These are phyloP conservation scores for Erigeron canadensis DNA, from an alignment of 129 eudicot species.

Conservation along the genomic window DNA sequence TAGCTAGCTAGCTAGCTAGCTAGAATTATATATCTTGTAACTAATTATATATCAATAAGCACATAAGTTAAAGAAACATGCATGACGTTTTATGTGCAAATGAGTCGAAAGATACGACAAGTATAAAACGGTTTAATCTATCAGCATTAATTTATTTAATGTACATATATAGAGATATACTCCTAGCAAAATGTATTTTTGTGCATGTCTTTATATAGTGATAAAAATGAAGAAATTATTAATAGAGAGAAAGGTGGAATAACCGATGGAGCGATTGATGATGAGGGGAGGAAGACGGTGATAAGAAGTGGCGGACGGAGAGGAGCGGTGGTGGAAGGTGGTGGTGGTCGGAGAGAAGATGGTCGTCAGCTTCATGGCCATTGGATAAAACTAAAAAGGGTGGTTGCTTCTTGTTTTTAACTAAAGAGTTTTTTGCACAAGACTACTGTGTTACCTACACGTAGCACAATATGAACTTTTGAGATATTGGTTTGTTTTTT, in stretches of 20 bases:
- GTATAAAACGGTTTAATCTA: slow-evolving; percentile 25
- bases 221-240: neutral
- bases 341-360: slow-evolving; percentile 27
- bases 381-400: neutral
- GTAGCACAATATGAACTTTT: slow-evolving; percentile 8
- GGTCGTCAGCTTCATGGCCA: slow-evolving; percentile 17
- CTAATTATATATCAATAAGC: too few species aligned
- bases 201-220: neutral
- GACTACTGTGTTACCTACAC: slow-evolving; percentile 6
- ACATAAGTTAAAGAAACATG: too few species aligned
- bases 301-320: slow-evolving; percentile 17
- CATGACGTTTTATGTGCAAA: neutral
- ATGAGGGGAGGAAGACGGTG: slow-evolving; percentile 11
- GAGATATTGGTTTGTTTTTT: neutral
- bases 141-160: slow-evolving; percentile 1
- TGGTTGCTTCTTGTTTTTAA: neutral
- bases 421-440: neutral
- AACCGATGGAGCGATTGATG: slow-evolving; percentile 19
- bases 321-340: slow-evolving; percentile 17
- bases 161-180: neutral
- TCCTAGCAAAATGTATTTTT: neutral
- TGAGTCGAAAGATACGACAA: slow-evolving; percentile 23
- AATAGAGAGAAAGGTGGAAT: neutral
- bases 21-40: too few species aligned
- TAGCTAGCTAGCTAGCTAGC: too few species aligned